These are phyloP conservation scores for Cardiospermum halicacabum DNA, from an alignment of 345 rosid species.

Conservation along the genomic window DNA sequence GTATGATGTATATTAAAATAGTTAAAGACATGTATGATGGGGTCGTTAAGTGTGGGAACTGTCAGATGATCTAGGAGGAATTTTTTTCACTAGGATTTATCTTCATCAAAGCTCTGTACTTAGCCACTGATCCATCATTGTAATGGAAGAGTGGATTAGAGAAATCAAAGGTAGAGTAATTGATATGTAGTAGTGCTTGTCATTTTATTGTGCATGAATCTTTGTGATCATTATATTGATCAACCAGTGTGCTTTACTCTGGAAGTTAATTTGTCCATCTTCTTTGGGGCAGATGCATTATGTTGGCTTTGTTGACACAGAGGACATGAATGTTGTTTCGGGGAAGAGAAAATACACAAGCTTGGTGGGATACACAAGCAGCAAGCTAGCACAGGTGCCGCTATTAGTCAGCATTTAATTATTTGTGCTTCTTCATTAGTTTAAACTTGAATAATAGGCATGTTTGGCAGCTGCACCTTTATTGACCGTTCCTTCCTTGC, in stretches of 20 bases:
- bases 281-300: conserved; percentile 70
- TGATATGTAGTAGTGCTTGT: neutral
- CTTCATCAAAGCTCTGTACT: no score
- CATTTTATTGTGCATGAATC: neutral
- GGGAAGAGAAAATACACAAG: conserved; percentile 78
- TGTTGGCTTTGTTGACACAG: conserved; percentile 81
- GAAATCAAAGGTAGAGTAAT: neutral
- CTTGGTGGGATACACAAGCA: conserved; percentile 56
- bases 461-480: neutral
- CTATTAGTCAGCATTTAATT: conserved; percentile 12
- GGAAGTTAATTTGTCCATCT: conserved; percentile 11
- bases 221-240: conserved; percentile 10
- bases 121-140: no score
- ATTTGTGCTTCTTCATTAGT: neutral
- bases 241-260: conserved; percentile 6
- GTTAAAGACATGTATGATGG: no score
- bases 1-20: no score
- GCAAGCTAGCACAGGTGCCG: conserved; percentile 93
- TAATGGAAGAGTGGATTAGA: neutral
- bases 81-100: no score
- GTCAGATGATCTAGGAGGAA: no score
- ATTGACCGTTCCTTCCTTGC: neutral
- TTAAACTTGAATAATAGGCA: neutral
- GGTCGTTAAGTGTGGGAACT: no score
- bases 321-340: conserved; percentile 78